Conservation (phyloP, 2,329 filamentous ascomycete species). For the Xylaria polymorpha region DNA sequence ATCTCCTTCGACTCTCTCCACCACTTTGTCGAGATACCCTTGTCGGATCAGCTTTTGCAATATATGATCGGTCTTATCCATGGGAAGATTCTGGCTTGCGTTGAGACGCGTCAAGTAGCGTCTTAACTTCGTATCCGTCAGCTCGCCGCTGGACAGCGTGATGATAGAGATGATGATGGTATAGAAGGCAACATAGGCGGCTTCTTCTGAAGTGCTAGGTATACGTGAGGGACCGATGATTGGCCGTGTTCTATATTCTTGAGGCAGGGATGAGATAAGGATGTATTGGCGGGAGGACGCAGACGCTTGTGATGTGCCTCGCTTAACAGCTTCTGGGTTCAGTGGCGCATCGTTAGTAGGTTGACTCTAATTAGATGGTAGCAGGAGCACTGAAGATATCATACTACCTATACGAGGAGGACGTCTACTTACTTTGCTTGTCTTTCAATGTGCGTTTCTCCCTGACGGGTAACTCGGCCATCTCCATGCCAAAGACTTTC, state of each 20-base stretch:
- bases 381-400: neutral
- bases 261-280: conserved; percentile 77
- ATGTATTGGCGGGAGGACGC: conserved; percentile 78
- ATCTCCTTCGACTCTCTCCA: conserved; percentile 73
- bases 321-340: conserved; percentile 52
- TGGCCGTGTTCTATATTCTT: conserved; percentile 70
- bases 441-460: conserved; percentile 87
- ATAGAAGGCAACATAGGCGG: conserved; percentile 84
- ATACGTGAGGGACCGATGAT: conserved; percentile 77
- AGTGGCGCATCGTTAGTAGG: conserved; percentile 51
- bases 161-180: conserved; percentile 84
- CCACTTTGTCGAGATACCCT: conserved; percentile 81
- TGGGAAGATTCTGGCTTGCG: conserved; percentile 77
- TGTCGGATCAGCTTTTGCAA: conserved; percentile 82
- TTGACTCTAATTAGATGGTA: conserved; percentile 4
- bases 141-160: conserved; percentile 74
- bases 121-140: conserved; percentile 82
- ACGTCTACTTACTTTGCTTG: conserved; percentile 70
- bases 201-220: conserved; percentile 74
- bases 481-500: conserved; percentile 87
- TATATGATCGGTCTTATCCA: conserved; percentile 79
- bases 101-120: conserved; percentile 81
- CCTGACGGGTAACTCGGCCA: conserved; percentile 82
- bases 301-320: conserved; percentile 59
- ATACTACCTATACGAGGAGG: neutral